Conservation (phyloP, 345 rosid species). For the Heritiera fomes region DNA sequence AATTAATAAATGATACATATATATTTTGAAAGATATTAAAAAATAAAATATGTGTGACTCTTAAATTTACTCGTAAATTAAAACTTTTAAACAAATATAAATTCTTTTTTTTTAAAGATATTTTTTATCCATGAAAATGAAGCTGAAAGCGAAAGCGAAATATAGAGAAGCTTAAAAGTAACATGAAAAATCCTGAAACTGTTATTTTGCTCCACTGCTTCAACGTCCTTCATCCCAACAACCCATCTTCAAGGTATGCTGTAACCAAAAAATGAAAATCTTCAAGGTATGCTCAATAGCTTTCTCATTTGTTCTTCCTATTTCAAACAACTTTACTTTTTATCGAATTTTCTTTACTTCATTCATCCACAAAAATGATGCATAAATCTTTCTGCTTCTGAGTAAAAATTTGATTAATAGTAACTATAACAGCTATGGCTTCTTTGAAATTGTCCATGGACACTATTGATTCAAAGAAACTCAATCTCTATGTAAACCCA, state of each 20-base stretch:
- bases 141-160: too few species aligned
- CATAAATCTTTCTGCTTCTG: not conserved
- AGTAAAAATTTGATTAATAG: not conserved
- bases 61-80: too few species aligned
- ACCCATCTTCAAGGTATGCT: conserved; percentile 2
- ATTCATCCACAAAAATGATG: conserved; percentile 3
- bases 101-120: too few species aligned
- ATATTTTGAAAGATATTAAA: too few species aligned
- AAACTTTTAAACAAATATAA: too few species aligned
- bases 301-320: not conserved
- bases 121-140: too few species aligned
- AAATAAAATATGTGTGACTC: too few species aligned
- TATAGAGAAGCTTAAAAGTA: not conserved
- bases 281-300: not conserved
- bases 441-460: conserved; percentile 52
- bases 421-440: conserved; percentile 38
- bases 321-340: not conserved
- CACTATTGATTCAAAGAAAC: conserved; percentile 50
- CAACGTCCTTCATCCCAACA: conserved; percentile 14
- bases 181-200: not conserved
- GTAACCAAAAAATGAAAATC: not conserved
- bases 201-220: conserved; percentile 25
- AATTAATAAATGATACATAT: too few species aligned
- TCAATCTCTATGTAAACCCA: conserved; percentile 40
- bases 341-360: not conserved